These are phyloP conservation scores for Echria macrotheca DNA, from an alignment of 495 filamentous ascomycete genomes.

Conservation along the genomic window DNA sequence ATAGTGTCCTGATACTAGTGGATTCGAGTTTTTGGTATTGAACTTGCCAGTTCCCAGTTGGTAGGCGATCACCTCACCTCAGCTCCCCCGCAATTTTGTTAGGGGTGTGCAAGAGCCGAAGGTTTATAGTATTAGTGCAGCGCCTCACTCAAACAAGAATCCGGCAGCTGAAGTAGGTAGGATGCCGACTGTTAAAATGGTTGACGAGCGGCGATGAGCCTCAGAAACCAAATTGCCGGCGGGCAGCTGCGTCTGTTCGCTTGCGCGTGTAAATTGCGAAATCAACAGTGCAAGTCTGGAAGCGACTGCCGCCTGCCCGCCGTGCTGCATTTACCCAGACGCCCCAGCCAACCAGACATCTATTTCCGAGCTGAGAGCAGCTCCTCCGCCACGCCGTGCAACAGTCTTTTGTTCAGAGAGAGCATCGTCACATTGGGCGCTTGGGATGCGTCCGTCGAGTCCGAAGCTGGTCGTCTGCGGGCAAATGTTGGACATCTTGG, in stretches of 20 bases:
- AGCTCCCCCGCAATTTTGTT: no score
- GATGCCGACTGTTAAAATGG: neutral
- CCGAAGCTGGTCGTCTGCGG: neutral
- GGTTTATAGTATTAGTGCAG: no score
- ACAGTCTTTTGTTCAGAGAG: neutral
- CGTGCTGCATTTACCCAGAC: neutral
- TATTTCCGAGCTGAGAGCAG: neutral
- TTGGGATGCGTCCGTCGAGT: neutral
- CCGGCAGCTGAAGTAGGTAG: no score
- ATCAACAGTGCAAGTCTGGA: neutral
- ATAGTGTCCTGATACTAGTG: no score
- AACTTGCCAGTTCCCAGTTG: no score
- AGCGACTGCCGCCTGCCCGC: constrained; percentile 1
- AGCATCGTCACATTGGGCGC: neutral
- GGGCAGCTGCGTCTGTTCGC: neutral
- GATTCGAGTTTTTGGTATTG: no score
- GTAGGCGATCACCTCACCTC: no score
- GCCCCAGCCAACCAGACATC: constrained; percentile 7
- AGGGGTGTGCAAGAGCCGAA: no score
- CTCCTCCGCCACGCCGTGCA: neutral
- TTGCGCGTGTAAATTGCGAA: neutral
- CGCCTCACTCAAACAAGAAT: no score
- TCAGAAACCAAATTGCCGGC: neutral
- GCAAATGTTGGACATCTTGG: no score
- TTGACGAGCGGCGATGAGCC: neutral